Base-by-base conservation (phyloP, 208 protist species). In the Acanthamoeba royreba region DNA sequence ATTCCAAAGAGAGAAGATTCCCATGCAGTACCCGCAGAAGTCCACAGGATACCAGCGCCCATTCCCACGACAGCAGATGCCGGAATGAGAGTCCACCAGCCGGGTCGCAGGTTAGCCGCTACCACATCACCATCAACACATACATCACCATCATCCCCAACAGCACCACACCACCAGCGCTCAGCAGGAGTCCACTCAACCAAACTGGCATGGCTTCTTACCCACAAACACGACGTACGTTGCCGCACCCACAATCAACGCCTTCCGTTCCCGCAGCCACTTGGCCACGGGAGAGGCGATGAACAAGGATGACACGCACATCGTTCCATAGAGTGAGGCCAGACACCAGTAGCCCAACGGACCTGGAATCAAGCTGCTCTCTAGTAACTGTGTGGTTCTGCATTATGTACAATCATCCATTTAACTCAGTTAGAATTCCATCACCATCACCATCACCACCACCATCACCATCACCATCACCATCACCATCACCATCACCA, bases 271-370 rank as follows among this genome's bases (percentile, higher is more conserved):
- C 17, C 47, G 42, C 45, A 87, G 77, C 8, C 15, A 25, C 45
- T 55, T 31, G 28, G 47, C 77, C 35, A 87, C 77, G 8, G 77
- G 77, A 25, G 77, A 61, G 5, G 77, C 77, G 22, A 87, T 13
- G n/a, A 87, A 58, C 17, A 87, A 28, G 0, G 77, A 87, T 0
- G 77, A 87, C 17, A 87, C 22, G 77, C 77, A 87, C 45, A 87
- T 61, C 43, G 45, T 87, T 7, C 45, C 77, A 19, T 87, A 87
- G 11, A 87, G 42, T 31, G 77, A 61, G 15, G 77, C 77, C 43
- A 87, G 47, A 25, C 77, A 61, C 77, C 77, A 87, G 45, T 87
- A 87, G 35, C 77, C 77, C 77, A 87, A 45, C 33, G 31, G 42
- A 28, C 47, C 77, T 35, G 45, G 77, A 47, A 87, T 55, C 45